These are phyloP conservation scores for Viola odorata DNA, from an alignment of 345 rosid species.

Conservation along the genomic window DNA sequence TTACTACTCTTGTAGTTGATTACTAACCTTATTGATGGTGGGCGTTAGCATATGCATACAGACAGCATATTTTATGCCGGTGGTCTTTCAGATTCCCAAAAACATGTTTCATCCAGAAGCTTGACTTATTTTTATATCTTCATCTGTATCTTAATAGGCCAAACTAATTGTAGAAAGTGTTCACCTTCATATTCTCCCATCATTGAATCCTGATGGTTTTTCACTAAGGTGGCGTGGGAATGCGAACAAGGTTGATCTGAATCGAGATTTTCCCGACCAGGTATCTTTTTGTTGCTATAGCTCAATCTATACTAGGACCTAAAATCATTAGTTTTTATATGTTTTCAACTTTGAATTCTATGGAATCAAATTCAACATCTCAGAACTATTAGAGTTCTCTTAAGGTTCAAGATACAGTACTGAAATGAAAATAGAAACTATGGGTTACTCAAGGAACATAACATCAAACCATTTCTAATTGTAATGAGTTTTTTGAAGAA, in stretches of 20 bases:
- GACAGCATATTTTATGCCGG: no score
- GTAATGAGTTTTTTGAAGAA: no score
- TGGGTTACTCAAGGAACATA: background rate
- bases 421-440: background rate
- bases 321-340: constrained; percentile 1
- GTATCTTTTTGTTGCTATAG: constrained; percentile 32
- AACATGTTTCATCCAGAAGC: background rate
- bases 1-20: no score
- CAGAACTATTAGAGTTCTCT: no score
- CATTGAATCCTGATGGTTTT: constrained; percentile 97
- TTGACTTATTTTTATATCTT: background rate
- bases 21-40: no score
- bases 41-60: no score
- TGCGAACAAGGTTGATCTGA: constrained; percentile 81
- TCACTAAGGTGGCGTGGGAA: constrained; percentile 63
- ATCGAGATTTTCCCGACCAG: constrained; percentile 99
- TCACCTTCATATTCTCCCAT: constrained; percentile 90
- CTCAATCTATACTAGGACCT: background rate
- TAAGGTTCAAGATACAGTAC: no score
- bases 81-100: no score
- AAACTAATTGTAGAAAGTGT: constrained; percentile 64
- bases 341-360: no score
- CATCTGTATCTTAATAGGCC: constrained; percentile 41
- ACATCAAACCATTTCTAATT: background rate
- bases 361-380: no score